A percentile compares a stretch with the other conserved stretches of the same genome.
phyloP scores from a whole-genome alignment of 148 eudicot genomes.

The Rhododendron mucronatum region DNA sequence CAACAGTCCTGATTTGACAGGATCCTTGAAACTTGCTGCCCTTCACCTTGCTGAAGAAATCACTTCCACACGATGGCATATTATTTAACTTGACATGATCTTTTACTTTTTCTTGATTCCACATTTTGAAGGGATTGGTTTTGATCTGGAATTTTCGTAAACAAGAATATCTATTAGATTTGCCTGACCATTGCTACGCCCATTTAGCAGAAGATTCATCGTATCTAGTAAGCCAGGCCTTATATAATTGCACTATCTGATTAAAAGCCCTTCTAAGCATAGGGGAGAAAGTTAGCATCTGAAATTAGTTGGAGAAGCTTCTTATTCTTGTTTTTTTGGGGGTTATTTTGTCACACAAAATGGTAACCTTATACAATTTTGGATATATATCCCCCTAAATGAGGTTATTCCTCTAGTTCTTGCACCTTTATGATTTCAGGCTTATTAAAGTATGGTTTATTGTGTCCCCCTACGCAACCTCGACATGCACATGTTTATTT shows the following conservation, averaged over 20 bases:
- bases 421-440: background rate
- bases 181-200: background rate
- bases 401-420: background rate
- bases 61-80: background rate
- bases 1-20: background rate
- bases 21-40: background rate
- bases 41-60: background rate
- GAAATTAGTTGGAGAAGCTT: conserved; percentile 7
- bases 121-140: background rate
- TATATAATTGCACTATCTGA: background rate
- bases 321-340: background rate
- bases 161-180: background rate
- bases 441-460: background rate
- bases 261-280: background rate
- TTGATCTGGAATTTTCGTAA: background rate
- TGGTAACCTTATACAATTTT: background rate
- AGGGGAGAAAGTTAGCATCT: background rate
- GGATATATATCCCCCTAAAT: background rate
- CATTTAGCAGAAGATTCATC: background rate
- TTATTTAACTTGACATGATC: background rate
- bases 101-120: background rate
- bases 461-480: background rate
- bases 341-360: background rate
- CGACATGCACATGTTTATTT: background rate
- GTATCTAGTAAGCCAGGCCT: background rate